Base-by-base conservation (phyloP, 148 eudicot genomes). In the Chenopodium berlandieri region DNA sequence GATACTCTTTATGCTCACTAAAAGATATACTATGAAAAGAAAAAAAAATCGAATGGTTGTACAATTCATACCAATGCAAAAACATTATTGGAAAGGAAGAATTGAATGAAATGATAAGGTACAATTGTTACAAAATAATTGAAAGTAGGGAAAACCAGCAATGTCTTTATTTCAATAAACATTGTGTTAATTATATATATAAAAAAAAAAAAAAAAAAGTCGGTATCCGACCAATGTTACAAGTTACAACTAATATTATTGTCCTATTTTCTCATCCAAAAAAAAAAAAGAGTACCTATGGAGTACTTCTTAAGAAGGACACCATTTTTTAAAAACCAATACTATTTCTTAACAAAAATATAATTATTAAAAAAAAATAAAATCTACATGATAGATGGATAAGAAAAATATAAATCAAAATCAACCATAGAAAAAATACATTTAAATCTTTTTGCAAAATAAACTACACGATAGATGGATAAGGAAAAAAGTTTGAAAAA, bases 111-210 rank as follows among this genome's bases (percentile, higher is more conserved):
- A 2, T 6, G 31, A 68, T 68, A 30, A 69, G 7, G 44, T 69
- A 40, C 47, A 71, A 71, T 5, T 40, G 56, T 11, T 3, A 46
- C 3, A 73, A 14, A 73, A 73, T 8, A n/a, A 10, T 44, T 60
- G 32, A 64, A 48, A 48, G 52, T 4, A 44, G 7, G 37, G 74
- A 46, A 84, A 84, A 84, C 50, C 83, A 75, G 78, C 75, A 44
- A 73, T 40, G 75, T 46, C 50, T 73, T 50, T 44, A 46, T 73
- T 44, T 46, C 75, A 73, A 27, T n/a, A 40, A 5, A 19, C 19
- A 40, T 40, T 72, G 9, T 11, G 13, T 72, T 31, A 31, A 31
- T 1, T 31, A 23, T 23, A 23, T 23, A 31, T 1, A 31, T 1
- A 31, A 31, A 31, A 31, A 1, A 1, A 31, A 34, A 34, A 30